Conservation (phyloP, 345 rosid species). For the Excoecaria agallocha region DNA sequence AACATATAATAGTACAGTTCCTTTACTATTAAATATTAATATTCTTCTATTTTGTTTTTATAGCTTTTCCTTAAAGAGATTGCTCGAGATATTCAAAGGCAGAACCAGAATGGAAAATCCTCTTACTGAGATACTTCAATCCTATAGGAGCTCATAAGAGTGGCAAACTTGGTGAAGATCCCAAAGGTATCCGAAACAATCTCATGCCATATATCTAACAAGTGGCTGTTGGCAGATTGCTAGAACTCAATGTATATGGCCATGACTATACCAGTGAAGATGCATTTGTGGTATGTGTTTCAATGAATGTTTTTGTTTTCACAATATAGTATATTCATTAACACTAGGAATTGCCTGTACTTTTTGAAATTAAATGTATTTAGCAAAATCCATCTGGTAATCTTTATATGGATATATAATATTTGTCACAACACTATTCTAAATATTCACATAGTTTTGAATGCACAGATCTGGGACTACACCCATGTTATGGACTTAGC, state of each 20-base stretch:
- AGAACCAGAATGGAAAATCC: slow-evolving; percentile 84
- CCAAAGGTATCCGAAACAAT: slow-evolving; percentile 87
- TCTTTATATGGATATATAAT: no score
- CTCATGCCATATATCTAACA: slow-evolving; percentile 97
- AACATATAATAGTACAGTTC: not conserved
- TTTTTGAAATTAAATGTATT: not conserved
- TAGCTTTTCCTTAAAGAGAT: slow-evolving; percentile 93
- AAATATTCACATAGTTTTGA: no score
- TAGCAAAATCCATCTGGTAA: no score
- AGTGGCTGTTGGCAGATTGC: slow-evolving; percentile 88
- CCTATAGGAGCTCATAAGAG: slow-evolving; percentile 97
- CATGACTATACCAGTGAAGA: slow-evolving; percentile 86
- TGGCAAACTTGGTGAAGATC: no score
- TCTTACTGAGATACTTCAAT: slow-evolving; percentile 86
- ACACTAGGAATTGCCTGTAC: not conserved
- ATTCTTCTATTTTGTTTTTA: not conserved
- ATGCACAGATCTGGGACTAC: no score
- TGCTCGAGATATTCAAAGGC: slow-evolving; percentile 76
- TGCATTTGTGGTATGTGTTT: slow-evolving; percentile 73
- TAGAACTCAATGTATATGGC: slow-evolving; percentile 92
- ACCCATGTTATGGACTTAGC: no score
- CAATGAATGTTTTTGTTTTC: not conserved
- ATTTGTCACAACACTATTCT: no score
- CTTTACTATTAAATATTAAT: slow-evolving; percentile 16
- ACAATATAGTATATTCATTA: not conserved